Evolutionary conservation across 495 filamentous ascomycete genomes (phyloP).

Genomic region (Trichoderma virens): DNA sequence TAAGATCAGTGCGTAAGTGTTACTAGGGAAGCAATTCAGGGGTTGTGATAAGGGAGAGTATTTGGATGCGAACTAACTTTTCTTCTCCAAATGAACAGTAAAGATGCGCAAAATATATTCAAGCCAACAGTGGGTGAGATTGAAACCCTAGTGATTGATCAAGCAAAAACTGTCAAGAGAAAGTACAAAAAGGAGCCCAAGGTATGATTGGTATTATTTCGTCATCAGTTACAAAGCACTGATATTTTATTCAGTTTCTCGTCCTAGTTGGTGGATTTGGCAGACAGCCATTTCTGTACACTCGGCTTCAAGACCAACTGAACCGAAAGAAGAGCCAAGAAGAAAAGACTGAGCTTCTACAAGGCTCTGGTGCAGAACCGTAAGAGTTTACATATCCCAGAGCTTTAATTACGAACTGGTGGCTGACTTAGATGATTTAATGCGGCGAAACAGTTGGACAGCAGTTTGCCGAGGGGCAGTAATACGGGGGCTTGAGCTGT

Average conservation of each 20-base stretch:
- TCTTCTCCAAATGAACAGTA: too few species aligned
- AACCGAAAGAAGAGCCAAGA: background rate
- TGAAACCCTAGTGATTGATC: background rate
- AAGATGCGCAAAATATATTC: background rate
- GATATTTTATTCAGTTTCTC: background rate
- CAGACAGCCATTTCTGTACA: too few species aligned
- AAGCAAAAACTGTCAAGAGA: background rate
- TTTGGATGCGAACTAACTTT: too few species aligned
- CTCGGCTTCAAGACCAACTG: background rate
- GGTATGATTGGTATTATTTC: background rate
- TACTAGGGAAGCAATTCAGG: too few species aligned
- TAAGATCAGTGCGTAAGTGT: background rate
- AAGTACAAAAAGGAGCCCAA: constrained; percentile 6
- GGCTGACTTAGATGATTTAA: too few species aligned
- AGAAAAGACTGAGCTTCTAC: background rate
- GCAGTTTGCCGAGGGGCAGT: constrained; percentile 9
- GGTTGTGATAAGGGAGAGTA: too few species aligned
- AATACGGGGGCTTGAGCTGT: background rate
- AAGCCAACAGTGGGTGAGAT: background rate
- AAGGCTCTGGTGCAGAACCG: background rate
- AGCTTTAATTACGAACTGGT: background rate
- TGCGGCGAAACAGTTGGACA: constrained; percentile 6
- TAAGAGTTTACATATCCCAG: background rate
- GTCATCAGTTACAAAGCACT: background rate
- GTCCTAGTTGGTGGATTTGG: constrained; percentile 10